Percentiles rank a stretch among this genome's conserved stretches.
Evolutionary conservation across 2,329 filamentous ascomycete genomes (phyloP).

Genomic region (Helotiales sp.): DNA sequence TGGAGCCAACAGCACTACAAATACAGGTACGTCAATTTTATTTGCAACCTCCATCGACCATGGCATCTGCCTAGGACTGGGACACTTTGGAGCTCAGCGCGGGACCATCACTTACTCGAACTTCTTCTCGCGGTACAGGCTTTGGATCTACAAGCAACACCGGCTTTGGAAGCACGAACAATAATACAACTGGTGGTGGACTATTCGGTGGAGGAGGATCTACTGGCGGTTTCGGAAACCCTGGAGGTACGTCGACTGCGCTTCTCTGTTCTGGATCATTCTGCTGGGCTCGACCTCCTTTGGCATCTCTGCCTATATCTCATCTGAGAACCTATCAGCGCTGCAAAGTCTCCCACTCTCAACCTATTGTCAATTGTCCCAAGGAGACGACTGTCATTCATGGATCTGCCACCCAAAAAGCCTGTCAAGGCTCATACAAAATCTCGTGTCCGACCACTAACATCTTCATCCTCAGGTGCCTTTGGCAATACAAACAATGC

Average conservation of each 20-base stretch:
- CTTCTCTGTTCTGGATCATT: conserved; percentile 25
- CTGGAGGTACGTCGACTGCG: conserved; percentile 40
- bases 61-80: conserved; percentile 17
- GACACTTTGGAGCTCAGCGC: conserved; percentile 19
- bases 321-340: conserved; percentile 8
- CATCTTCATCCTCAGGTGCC: conserved; percentile 23
- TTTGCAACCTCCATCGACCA: conserved; percentile 11
- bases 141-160: conserved; percentile 42
- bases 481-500: conserved; percentile 45
- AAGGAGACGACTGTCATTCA: neutral
- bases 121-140: conserved; percentile 36
- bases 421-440: neutral
- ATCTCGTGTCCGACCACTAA: conserved; percentile 19
- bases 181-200: conserved; percentile 35
- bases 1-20: conserved; percentile 34
- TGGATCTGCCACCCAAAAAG: neutral
- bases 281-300: conserved; percentile 21
- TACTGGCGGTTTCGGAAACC: conserved; percentile 36
- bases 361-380: neutral
- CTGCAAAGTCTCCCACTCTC: conserved; percentile 1
- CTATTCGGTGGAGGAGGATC: conserved; percentile 41
- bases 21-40: conserved; percentile 36
- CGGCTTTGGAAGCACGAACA: conserved; percentile 42
- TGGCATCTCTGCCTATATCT: conserved; percentile 3
- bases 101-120: conserved; percentile 37